Percentiles rank a stretch among this genome's conserved stretches.
phyloP scores from a whole-genome alignment of 331 rosid species.

The Dryas integrifolia region DNA sequence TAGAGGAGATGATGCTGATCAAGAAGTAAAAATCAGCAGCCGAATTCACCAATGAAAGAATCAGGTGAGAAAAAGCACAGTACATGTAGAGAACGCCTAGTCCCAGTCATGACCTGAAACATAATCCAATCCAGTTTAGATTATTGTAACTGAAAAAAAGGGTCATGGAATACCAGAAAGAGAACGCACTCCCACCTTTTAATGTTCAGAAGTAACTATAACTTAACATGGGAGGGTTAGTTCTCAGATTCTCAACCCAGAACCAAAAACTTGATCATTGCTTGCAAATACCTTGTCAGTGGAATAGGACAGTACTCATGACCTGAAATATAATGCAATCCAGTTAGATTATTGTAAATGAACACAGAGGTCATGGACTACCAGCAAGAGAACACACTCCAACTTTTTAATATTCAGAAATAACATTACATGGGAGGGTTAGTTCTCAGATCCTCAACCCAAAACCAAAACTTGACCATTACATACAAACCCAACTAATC shows the following conservation, averaged over 20 bases:
- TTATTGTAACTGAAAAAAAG: background rate
- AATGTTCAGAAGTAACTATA: no score
- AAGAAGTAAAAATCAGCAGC: conserved; percentile 1
- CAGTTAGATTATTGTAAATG: no score
- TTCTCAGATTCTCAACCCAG: background rate
- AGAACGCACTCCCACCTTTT: background rate
- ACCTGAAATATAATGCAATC: no score
- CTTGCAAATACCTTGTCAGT: no score
- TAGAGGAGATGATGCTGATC: conserved; percentile 3
- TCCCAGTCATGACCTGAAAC: conserved; percentile 4
- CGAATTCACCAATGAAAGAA: background rate
- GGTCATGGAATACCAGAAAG: background rate
- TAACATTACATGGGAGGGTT: no score
- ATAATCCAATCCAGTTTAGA: background rate
- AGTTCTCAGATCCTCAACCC: no score
- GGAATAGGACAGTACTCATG: no score
- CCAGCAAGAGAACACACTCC: no score
- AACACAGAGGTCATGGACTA: no score
- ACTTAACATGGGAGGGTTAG: background rate
- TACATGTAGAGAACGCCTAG: background rate
- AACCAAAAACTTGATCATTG: background rate
- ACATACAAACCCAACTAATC: no score
- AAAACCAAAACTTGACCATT: background rate
- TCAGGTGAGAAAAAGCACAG: background rate
- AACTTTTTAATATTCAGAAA: no score